A percentile compares a stretch with the other conserved stretches of the same genome.
Evolutionary conservation across 192 early-diverging fungal genomes (phyloP).

Genomic region (Thoreauomyces humboldtii): DNA sequence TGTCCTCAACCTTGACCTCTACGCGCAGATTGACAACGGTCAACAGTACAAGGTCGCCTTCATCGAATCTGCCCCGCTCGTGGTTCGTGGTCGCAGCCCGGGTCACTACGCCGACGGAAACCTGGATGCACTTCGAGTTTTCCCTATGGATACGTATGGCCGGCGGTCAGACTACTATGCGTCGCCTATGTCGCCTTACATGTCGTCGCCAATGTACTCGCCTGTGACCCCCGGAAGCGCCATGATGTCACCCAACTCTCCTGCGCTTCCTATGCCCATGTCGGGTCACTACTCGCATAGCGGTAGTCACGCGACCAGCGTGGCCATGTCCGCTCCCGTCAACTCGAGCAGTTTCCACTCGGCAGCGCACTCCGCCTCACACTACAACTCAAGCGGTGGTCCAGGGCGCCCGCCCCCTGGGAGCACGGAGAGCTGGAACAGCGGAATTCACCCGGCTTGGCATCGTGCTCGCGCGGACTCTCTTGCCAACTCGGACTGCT

Average conservation of each 20-base stretch:
- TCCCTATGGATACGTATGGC: slow-evolving; percentile 14
- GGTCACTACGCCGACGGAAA: slow-evolving; percentile 71
- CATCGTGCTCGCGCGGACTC: slow-evolving; percentile 21
- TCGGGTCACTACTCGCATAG: not conserved
- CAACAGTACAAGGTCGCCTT: slow-evolving; percentile 59
- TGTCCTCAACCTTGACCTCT: slow-evolving; percentile 72
- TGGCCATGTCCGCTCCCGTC: slow-evolving; percentile 5
- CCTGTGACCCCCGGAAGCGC: slow-evolving; percentile 14
- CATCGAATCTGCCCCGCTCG: slow-evolving; percentile 75
- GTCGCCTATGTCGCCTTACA: slow-evolving; percentile 11
- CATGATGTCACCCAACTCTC: slow-evolving; percentile 6
- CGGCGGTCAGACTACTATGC: slow-evolving; percentile 16
- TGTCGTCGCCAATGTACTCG: slow-evolving; percentile 19
- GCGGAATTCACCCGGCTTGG: not conserved
- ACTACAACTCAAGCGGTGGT: not conserved
- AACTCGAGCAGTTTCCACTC: slow-evolving; percentile 1
- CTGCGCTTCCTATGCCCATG: not conserved
- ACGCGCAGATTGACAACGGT: slow-evolving; percentile 39
- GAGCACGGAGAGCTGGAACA: not conserved
- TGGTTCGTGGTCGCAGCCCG: slow-evolving; percentile 92
- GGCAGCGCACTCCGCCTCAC: not conserved
- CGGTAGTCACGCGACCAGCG: not conserved
- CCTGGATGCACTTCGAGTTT: slow-evolving; percentile 18
- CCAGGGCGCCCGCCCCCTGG: not conserved
- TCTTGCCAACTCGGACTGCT: slow-evolving; percentile 15